These are phyloP conservation scores for Penicillium coffeae DNA, from an alignment of 495 filamentous ascomycete genomes.

Conservation along the genomic window DNA sequence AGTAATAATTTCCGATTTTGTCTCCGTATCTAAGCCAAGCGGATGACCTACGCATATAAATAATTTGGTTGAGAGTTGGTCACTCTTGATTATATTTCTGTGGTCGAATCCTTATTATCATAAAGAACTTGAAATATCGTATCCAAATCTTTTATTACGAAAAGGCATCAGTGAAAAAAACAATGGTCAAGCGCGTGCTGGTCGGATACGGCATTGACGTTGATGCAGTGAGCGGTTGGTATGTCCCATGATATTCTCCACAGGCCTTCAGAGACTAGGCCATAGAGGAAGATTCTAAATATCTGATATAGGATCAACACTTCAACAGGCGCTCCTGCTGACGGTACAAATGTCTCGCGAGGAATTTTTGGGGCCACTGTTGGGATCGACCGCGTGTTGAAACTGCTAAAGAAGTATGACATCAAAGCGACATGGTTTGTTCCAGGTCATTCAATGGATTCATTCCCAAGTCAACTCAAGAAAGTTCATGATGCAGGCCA, in stretches of 20 bases:
- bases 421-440: conserved; percentile 44
- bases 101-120: no score
- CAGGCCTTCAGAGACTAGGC: no score
- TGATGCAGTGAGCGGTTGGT: conserved; percentile 3
- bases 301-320: conserved; percentile 6
- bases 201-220: conserved; percentile 1
- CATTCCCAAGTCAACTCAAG: conserved; percentile 32
- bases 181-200: conserved; percentile 1
- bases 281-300: neutral
- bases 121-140: no score
- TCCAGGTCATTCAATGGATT: conserved; percentile 35
- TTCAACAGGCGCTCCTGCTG: neutral
- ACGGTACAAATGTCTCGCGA: conserved; percentile 1
- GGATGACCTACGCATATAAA: no score
- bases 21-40: no score
- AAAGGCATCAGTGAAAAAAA: no score
- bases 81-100: no score
- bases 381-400: conserved; percentile 36
- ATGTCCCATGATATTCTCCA: no score
- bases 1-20: no score
- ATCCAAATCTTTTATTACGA: no score
- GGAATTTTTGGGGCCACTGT: conserved; percentile 40
- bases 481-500: conserved; percentile 38
- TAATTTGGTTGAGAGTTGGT: no score
- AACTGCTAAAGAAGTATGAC: conserved; percentile 32